A percentile compares a stretch with the other conserved stretches of the same genome.
phyloP scores from a whole-genome alignment of 805 yeast species.

The Schizosaccharomyces octosporus region DNA sequence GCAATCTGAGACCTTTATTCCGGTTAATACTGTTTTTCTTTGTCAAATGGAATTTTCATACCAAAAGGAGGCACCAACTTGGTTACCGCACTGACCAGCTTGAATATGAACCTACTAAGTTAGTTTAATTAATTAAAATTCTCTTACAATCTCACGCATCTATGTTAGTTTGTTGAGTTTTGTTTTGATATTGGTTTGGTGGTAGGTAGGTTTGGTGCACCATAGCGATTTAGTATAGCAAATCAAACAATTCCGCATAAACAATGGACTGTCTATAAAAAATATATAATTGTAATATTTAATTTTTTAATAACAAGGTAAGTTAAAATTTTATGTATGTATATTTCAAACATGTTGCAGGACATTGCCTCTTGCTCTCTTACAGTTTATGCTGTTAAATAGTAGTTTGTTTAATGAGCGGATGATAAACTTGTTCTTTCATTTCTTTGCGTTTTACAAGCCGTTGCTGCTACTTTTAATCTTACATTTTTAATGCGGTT shows the following conservation, averaged over 20 bases:
- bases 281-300: too few species aligned
- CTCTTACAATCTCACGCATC: constrained; percentile 1
- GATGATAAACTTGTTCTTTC: too few species aligned
- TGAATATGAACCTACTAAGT: constrained; percentile 16
- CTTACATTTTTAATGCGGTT: too few species aligned
- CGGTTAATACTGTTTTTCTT: constrained; percentile 1
- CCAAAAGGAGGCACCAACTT: constrained; percentile 68
- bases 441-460: too few species aligned
- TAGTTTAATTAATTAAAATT: not conserved
- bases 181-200: not conserved
- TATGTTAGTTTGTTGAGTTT: not conserved
- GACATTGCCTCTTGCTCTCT: too few species aligned
- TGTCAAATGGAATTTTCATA: constrained; percentile 16
- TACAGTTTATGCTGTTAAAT: too few species aligned
- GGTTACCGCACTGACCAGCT: constrained; percentile 83
- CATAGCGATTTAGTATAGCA: not conserved
- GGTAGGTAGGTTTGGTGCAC: not conserved
- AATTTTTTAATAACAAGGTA: too few species aligned
- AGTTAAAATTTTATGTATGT: too few species aligned
- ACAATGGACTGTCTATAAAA: too few species aligned
- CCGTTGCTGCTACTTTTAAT: too few species aligned
- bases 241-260: not conserved
- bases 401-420: too few species aligned
- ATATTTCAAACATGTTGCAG: too few species aligned
- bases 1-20: constrained; percentile 11